Base-by-base conservation (phyloP, 495 filamentous ascomycete genomes). In the Penicillium daleae region DNA sequence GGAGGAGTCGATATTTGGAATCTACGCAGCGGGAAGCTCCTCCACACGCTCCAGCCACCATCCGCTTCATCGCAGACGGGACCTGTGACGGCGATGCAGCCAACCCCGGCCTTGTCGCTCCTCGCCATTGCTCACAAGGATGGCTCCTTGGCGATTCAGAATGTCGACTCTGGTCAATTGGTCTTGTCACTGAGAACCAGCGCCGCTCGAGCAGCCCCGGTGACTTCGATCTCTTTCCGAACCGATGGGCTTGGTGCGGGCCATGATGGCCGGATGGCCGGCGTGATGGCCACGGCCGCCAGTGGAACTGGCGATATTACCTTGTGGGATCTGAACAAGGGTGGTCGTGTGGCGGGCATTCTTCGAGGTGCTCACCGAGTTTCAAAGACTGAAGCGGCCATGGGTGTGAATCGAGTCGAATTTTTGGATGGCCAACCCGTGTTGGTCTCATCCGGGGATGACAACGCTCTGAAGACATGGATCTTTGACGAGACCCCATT, bases 1-100 rank as follows among this genome's bases (percentile, higher is more conserved):
- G 95, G 96, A n/a, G 86, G 84, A 72, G 85, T 97, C 21, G 94
- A 98, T 70, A 93, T 99, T 56, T 98, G 96, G 96, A 99, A 99
- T 71, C 76, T 98, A 56, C 93, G 89, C 71, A 94, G 90, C 21
- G 92, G 91, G 19, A 96, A 93, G 70, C 81, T 96, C 29, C 82
- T 99, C 27, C 90, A 97, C 71, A 92, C 91, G 3, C 86, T 97
- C 49, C 76, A 90, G 22, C 88, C 96, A 17, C 85, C 88, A 4
- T 81, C 84, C 12, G 73, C 86, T 1, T 77, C 85, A 17, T 85
- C 82, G 31, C 51, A 54, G 51, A 32, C 51, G 52, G 92, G 91
- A 12, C 80, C 89, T 32, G 92, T 98, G 31, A 94, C 90, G 21
- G 90, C 90, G 17, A 80, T 99, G 48, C 83, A 94, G 49, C 87